Evolutionary conservation across 495 filamentous ascomycete species (phyloP), one percentile per base, ranked within the genome.

Genomic region (Tetracladium marchalianum): DNA sequence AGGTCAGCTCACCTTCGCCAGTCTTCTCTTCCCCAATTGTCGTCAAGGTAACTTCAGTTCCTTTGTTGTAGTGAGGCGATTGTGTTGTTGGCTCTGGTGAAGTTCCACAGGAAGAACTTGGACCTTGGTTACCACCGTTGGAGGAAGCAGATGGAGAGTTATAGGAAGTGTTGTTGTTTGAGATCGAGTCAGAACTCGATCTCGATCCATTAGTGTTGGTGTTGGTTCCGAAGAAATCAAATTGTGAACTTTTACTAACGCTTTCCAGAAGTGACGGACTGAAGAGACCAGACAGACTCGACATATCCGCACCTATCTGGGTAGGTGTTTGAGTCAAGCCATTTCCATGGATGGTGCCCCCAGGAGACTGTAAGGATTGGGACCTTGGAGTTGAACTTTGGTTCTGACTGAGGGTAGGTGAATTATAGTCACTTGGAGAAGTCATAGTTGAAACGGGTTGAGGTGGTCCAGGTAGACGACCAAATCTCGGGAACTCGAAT

Each of bases 401-500:
- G 19, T 48, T 42, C 41, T 31, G 17, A 35, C 17, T 31, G 11
- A 39, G 7, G 1, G 48, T n/a, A 15, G 56, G 52, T 22, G 52
- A 55, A 18, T 46, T 5, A 3, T 45, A 47, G 34, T 50, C 45
- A 31, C 46, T 54, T 10, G 41, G 36, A 22, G 50, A 40, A 27
- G 46, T 53, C 12, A 53, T 5, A 12, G 49, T 32, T 16, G 40
- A 13, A 19, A 15, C 15, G 19, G 43, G 34, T n/a, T 35, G 65
- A 31, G 77, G 71, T n/a, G 77, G 69, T 11, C 77, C 81, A 1
- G 86, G 84, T 17, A 89, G 68, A 49, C 62, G 53, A 34, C 92
- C 92, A 61, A 96, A 95, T 62, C 82, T 86, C 46, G 92, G 92
- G 57, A 97, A 97, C 50, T 95, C 89, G 53, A 94, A 97, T 55